Evolutionary conservation across 495 filamentous ascomycete species (phyloP).

Genomic region (Lasiosphaeria hispida): DNA sequence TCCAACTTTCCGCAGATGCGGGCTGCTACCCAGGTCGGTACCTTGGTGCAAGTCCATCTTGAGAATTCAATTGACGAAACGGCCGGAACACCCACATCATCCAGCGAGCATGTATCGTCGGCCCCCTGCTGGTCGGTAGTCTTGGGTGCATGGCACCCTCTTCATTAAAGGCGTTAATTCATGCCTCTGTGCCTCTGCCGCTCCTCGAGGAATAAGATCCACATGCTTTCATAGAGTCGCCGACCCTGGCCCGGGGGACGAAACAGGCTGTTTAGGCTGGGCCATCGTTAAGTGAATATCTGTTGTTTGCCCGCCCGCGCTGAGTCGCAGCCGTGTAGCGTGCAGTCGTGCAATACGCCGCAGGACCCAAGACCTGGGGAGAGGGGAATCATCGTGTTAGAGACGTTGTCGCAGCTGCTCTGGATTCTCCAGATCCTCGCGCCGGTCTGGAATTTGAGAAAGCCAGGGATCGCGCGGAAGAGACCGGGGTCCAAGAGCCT

Average conservation of each 20-base stretch:
- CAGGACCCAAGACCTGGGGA: no score
- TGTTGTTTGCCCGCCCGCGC: background rate
- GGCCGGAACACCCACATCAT: background rate
- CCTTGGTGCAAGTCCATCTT: no score
- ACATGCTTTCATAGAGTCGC: slow-evolving; percentile 22
- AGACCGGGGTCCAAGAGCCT: slow-evolving; percentile 21
- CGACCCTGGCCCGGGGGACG: slow-evolving; percentile 21
- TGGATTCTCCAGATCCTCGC: slow-evolving; percentile 8
- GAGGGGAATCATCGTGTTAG: no score
- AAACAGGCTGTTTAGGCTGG: slow-evolving; percentile 29
- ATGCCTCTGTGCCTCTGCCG: slow-evolving; percentile 24
- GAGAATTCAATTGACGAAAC: no score
- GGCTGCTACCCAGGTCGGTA: no score
- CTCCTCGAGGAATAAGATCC: slow-evolving; percentile 28
- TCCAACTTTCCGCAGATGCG: no score
- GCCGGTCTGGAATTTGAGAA: slow-evolving; percentile 22
- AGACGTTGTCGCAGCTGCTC: background rate
- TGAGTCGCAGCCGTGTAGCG: background rate
- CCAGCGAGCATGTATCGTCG: background rate
- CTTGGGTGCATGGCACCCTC: slow-evolving; percentile 15
- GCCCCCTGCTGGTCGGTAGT: slow-evolving; percentile 7
- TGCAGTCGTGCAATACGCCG: no score
- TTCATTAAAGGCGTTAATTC: slow-evolving; percentile 24
- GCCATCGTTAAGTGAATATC: slow-evolving; percentile 14
- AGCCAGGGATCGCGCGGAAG: slow-evolving; percentile 27